Evolutionary conservation across 768 basidiomycete species (phyloP), one percentile per base, ranked within the genome.

Genomic region (Psilocybe tampanensis): DNA sequence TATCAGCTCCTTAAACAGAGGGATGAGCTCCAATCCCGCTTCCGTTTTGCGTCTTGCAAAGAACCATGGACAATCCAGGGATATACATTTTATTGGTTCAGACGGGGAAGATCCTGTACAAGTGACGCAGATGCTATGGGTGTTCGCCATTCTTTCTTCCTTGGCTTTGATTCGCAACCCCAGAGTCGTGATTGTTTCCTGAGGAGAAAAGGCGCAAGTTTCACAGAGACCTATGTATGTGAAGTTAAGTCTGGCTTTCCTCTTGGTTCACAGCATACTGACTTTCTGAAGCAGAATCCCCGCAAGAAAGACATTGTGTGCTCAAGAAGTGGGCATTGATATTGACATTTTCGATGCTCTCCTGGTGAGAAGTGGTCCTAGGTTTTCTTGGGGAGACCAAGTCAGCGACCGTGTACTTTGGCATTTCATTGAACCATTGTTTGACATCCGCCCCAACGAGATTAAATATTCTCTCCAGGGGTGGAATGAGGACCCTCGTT

Each of bases 401-500:
- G 66, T 67, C 78, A 64, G 65, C 75, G 66, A 44, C 65, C 55
- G 45, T 67, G 6, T 57, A 74, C 68, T 85, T 86, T 1, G 93
- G 91, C 93, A 95, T 94, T 24, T 89, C 86, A 47, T 88, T 80
- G 66, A 86, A 98, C 96, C 96, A 98, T 42, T 79, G 76, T 51
- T 82, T 81, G 23, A 96, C 87, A 67, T 97, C 90, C 8, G 89
- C 94, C 15, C 96, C 95, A 32, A 95, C 79, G 21, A 98, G 84
- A 58, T 89, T 94, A 77, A 98, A 93, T 44, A 99, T 84, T 44
- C 97, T 84, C 56, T 92, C 90, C 60, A 99, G 69, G 0, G 96
- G 94, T 8, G 93, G 94, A 43, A 98, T 93, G 44, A 98, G 79
- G 15, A 95, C 86, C 44, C 84, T 79, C 0, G 83, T 81, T 64